phyloP scores from a whole-genome alignment of 2,329 filamentous ascomycete genomes.

The Chaetothyriales sp. region DNA sequence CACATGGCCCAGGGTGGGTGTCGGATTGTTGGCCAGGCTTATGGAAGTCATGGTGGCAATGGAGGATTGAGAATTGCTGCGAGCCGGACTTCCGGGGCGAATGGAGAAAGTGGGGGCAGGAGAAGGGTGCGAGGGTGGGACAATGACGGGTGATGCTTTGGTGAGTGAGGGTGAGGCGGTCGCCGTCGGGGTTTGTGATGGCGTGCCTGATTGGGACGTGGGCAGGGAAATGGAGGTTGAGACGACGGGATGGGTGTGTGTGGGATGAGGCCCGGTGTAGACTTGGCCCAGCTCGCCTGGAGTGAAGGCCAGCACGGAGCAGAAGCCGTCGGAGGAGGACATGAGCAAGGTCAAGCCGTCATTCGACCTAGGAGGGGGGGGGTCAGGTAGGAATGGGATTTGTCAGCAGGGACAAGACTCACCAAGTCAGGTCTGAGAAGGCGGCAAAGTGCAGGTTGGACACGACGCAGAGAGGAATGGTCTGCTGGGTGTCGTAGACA shows the following conservation, averaged over 20 bases:
- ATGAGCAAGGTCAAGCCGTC: constrained; percentile 73
- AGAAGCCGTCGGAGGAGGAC: constrained; percentile 97
- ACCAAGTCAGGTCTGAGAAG: constrained; percentile 94
- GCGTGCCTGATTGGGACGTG: constrained; percentile 37
- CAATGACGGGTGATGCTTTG: constrained; percentile 44
- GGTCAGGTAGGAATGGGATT: constrained; percentile 13
- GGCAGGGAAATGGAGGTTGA: constrained; percentile 23
- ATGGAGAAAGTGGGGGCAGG: constrained; percentile 38
- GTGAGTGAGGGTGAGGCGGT: constrained; percentile 47
- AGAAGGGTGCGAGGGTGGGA: constrained; percentile 43
- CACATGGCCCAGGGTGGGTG: constrained; percentile 62
- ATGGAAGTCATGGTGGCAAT: constrained; percentile 47
- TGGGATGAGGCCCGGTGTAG: constrained; percentile 54
- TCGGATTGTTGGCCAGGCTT: constrained; percentile 55
- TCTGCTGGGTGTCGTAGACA: constrained; percentile 93
- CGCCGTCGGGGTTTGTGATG: constrained; percentile 58
- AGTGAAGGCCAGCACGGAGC: constrained; percentile 74
- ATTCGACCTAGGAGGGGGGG: constrained; percentile 45
- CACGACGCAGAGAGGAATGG: constrained; percentile 82
- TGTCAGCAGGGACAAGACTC: constrained; percentile 26
- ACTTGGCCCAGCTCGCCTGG: constrained; percentile 72
- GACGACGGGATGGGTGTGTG: constrained; percentile 19
- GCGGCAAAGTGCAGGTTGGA: constrained; percentile 96
- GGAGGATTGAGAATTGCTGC: constrained; percentile 77
- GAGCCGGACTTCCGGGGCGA: constrained; percentile 62